Conservation (phyloP, 75 land plant genomes). For the Cupressus sempervirens region DNA sequence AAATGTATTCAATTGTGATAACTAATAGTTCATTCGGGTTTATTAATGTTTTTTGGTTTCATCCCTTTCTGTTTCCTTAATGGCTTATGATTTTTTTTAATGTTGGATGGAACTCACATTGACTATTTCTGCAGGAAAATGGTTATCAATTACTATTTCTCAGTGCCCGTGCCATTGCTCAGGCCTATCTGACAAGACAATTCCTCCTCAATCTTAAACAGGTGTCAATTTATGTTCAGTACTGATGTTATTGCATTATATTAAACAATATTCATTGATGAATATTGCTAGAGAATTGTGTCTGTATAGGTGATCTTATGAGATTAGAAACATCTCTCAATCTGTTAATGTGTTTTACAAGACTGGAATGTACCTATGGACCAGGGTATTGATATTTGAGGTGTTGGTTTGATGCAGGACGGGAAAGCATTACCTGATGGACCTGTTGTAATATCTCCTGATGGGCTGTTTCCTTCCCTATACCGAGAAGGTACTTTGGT, state of each 20-base stretch:
- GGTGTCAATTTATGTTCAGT: constrained; percentile 33
- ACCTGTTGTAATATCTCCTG: constrained; percentile 81
- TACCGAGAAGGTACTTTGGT: constrained; percentile 62
- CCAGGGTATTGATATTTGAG: neutral
- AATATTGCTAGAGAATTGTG: neutral
- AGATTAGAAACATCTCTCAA: neutral
- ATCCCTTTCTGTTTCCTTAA: neutral
- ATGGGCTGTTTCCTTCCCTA: constrained; percentile 70
- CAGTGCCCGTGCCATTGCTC: constrained; percentile 95
- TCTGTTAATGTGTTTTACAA: neutral
- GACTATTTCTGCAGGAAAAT: constrained; percentile 50
- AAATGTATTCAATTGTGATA: neutral
- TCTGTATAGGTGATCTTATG: neutral
- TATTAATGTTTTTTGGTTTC: neutral
- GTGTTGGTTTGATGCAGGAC: constrained; percentile 41
- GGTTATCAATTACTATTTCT: constrained; percentile 92
- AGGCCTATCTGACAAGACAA: constrained; percentile 85
- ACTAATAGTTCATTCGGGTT: neutral
- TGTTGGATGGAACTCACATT: neutral
- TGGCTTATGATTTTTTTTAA: neutral
- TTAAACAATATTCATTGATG: neutral
- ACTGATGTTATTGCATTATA: neutral
- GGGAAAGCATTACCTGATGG: constrained; percentile 74
- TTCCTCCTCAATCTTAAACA: constrained; percentile 86
- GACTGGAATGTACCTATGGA: too few species aligned